Base-by-base conservation (phyloP, 352 stramenopile species). In the Pilasporangium apinafurcum region DNA sequence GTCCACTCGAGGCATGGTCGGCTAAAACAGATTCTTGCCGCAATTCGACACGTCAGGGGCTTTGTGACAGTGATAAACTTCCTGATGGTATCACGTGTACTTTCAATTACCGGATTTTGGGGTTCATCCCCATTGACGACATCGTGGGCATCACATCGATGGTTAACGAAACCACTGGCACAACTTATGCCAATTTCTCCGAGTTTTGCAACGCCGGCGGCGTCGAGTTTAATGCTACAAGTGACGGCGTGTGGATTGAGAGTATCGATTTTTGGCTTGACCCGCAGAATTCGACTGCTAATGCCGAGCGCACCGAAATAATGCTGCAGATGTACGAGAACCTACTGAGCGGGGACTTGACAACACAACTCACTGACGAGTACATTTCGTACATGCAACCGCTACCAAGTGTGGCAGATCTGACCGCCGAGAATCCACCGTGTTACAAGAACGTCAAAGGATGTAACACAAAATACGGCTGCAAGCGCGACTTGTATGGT, bases 141-240 rank as follows among this genome's bases (percentile, higher is more conserved):
- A 39, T 85, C 24, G 75, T 87, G 6, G 75, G 71, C 29, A 87
- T 87, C 58, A 87, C 75, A 2, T 46, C 48, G 33, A 68, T 83
- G 47, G 51, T 37, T 2, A 62, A 77, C 48, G 31, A 54, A 18
- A 31, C 22, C 7, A 71, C 64, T 1, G 52, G 39, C 20, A 41
- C 37, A 9, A 59, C 53, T 32, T 85, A 77, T 54, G 35, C 43
- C 31, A 76, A 85, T 53, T 84, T 80, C 33, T 59, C 58, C 16
- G 56, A 82, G 48, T 88, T 82, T 32, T 88, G 71, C 44, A 30
- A 76, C 27, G 66, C 48, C 29, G 65, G 68, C n/a, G 52, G 59
- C 7, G 41, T 80, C 33, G 75, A 87, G 59, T 87, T 80, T 58
- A 64, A 75, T n/a, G 60, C 50, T n/a, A 62, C 54, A 4, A 57